Conservation (phyloP, 306 rosid species). For the Phaseolus lunatus region DNA sequence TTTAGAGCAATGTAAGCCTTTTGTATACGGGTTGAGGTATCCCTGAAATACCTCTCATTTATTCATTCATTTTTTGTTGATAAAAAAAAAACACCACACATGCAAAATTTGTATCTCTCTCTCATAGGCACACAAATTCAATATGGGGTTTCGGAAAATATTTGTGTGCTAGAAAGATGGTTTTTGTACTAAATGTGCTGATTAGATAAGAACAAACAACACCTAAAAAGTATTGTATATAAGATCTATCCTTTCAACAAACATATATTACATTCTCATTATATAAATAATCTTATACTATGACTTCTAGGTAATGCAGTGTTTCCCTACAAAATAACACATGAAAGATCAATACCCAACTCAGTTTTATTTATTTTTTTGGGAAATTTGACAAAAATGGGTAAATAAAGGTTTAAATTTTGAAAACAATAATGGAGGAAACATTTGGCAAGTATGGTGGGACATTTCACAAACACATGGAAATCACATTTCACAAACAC, state of each 20-base stretch:
- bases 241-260: neutral
- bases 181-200: slow-evolving; percentile 37
- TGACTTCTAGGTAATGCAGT: slow-evolving; percentile 81
- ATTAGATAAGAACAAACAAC: too few species aligned
- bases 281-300: slow-evolving; percentile 53
- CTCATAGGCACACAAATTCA: neutral
- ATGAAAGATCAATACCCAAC: slow-evolving; percentile 33
- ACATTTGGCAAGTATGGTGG: slow-evolving; percentile 21
- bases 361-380: neutral
- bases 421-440: slow-evolving; percentile 1
- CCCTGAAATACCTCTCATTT: too few species aligned
- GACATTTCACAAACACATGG: slow-evolving; percentile 36
- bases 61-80: too few species aligned
- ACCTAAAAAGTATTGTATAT: too few species aligned
- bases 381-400: slow-evolving; percentile 19
- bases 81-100: too few species aligned
- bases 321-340: slow-evolving; percentile 66
- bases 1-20: too few species aligned
- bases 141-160: neutral
- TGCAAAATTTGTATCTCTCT: slow-evolving; percentile 34
- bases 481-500: too few species aligned
- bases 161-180: slow-evolving; percentile 31
- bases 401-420: neutral
- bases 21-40: too few species aligned
- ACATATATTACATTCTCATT: neutral